phyloP scores from a whole-genome alignment of 495 filamentous ascomycete species.

The Aspergillus baeticus region DNA sequence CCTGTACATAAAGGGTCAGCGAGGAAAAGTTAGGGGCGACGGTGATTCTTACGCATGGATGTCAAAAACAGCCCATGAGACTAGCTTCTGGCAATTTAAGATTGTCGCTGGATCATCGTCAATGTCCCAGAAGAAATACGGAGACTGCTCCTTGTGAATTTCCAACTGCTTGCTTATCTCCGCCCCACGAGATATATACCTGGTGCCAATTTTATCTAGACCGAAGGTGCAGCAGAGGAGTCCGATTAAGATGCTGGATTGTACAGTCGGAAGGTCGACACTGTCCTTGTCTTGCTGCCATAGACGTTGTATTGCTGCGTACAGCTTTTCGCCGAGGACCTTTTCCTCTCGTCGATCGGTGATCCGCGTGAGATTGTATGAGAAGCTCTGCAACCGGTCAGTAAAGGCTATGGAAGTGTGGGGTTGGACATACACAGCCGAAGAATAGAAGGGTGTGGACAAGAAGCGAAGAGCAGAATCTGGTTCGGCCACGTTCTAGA shows the following conservation, averaged over 20 bases:
- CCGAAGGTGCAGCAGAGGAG: constrained; percentile 29
- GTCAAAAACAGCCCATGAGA: constrained; percentile 27
- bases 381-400: constrained; percentile 23
- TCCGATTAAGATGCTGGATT: constrained; percentile 27
- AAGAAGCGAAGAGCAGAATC: constrained; percentile 21
- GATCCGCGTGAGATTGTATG: constrained; percentile 22
- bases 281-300: constrained; percentile 19
- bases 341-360: constrained; percentile 29
- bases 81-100: constrained; percentile 19
- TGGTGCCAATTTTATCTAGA: constrained; percentile 24
- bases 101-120: neutral
- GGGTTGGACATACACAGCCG: constrained; percentile 19
- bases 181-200: constrained; percentile 26
- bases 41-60: constrained; percentile 21
- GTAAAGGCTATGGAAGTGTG: neutral
- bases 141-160: constrained; percentile 6
- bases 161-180: constrained; percentile 8
- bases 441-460: constrained; percentile 25
- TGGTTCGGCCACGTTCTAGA: constrained; percentile 15
- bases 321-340: constrained; percentile 21
- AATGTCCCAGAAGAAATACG: constrained; percentile 9
- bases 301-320: constrained; percentile 22
- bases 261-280: constrained; percentile 19
- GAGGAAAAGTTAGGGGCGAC: neutral
- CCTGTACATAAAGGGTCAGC: constrained; percentile 13